Evolutionary conservation across 371 early-diverging fungal genomes (phyloP), one percentile per base, ranked within the genome.

Genomic region (Lichtheimia ramosa): DNA sequence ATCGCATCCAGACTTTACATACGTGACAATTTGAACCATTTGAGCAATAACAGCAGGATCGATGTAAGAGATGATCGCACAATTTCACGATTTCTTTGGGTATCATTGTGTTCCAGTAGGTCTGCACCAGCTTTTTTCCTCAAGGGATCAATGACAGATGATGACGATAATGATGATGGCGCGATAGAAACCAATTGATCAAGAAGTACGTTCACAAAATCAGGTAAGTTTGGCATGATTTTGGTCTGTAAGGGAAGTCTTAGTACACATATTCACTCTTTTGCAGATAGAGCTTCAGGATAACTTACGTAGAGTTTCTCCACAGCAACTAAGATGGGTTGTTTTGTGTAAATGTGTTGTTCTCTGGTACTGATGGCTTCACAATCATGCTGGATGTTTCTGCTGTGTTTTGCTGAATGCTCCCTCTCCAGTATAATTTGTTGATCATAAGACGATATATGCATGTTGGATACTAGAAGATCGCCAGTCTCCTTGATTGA

Each of bases 21-120:
- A 87, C 89, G 90, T 24, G 85, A 84, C 5, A 82, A 64, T 64
- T 92, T 93, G 56, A 84, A 77, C 62, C 84, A 81, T 59, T 89
- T 88, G 2, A 94, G 63, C 28, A 93, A 62, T 5, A 88, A 59
- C 6, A 91, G 34, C 20, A 94, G 48, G 27, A 89, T 84, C 25
- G 83, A 83, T 16, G 90, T 84, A 0, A 91, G 84, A 5, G 89
- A 83, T 56, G 89, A 86, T 6, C 91, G 86, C 20, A 87, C 82
- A 20, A 87, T 86, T 64, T 94, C 92, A 55, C 82, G 79, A 59
- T 91, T 84, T 18, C 88, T 70, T 13, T 73, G 66, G 7, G 71
- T 59, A 57, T 89, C 84, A 1, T 77, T 64, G 48, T 77, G 69
- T 34, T 85, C 86, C 23, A 24, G 43, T 28, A 5, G 23, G n/a